Base-by-base conservation (phyloP, 2,329 filamentous ascomycete species). In the Microcyclospora pomicola region DNA sequence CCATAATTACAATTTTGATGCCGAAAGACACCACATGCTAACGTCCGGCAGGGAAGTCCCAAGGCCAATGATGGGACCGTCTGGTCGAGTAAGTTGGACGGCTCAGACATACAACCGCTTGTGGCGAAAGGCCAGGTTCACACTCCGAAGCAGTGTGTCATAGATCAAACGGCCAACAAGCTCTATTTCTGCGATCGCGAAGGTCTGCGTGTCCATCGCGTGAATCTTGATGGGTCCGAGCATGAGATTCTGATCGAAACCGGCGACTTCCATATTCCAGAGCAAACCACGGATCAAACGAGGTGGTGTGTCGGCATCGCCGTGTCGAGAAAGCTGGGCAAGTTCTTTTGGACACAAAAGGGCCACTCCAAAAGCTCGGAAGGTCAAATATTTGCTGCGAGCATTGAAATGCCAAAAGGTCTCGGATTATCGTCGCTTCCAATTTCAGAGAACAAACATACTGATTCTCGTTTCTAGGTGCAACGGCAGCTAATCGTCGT, bases 331-430 rank as follows among this genome's bases (percentile, higher is more conserved):
- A 41, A 52, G 0, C 53, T 55, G 1, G 61, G 63, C 11, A 62
- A 65, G 31, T 59, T 77, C 33, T 77, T 70, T 59, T 78, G 73
- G 73, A 72, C 68, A 0, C 73, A 77, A 36, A 77, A 77, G 47
- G 74, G 74, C 0, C 55, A 60, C 0, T 62, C 65, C 2, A 77
- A 76, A 50, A 62, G 59, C 0, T 56, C 53, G 2, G 49, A 62
- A 31, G 74, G 74, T 0, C 61, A 66, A 3, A 73, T 78, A 32
- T 71, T 72, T 49, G 55, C 61, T 5, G 71, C 73, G 0, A 51
- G 55, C n/a, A 55, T 74, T 0, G 49, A 62, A 1, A 60, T 60
- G 2, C 61, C 62, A n/a, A n/a, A n/a, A n/a, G n/a, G n/a, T n/a
- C n/a, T n/a, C n/a, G n/a, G n/a, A n/a, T n/a, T n/a, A n/a, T n/a